phyloP scores from a whole-genome alignment of 1,139 yeast species.

The Debaryomyces coudertii region DNA sequence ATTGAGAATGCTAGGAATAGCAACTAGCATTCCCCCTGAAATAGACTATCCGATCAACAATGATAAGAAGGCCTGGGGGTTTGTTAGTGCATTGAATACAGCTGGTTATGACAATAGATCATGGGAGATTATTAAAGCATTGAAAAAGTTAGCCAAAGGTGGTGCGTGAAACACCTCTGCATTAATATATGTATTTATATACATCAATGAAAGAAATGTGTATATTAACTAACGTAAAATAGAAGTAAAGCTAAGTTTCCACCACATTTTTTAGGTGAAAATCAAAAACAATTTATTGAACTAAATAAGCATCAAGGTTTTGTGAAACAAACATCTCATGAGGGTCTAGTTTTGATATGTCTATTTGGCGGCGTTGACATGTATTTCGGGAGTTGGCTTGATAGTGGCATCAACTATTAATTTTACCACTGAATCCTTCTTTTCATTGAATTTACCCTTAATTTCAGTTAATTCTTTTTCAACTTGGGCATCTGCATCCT shows the following conservation, averaged over 20 bases:
- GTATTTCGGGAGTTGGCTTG: constrained; percentile 79
- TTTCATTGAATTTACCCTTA: constrained; percentile 61
- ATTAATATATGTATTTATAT: not conserved
- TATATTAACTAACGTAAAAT: constrained; percentile 7
- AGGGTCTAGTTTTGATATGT: not conserved
- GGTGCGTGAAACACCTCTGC: constrained; percentile 18
- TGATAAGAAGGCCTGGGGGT: constrained; percentile 83
- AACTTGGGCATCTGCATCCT: constrained; percentile 69
- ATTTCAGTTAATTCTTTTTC: constrained; percentile 64
- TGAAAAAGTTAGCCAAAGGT: constrained; percentile 44
- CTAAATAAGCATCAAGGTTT: not conserved
- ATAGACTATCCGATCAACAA: constrained; percentile 88
- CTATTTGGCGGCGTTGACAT: constrained; percentile 61
- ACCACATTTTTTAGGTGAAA: constrained; percentile 2
- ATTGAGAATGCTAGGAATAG: constrained; percentile 56
- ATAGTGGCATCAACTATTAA: constrained; percentile 79
- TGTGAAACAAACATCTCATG: not conserved
- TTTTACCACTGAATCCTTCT: constrained; percentile 70
- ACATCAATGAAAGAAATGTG: not conserved
- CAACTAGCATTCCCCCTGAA: constrained; percentile 82
- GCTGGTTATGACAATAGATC: constrained; percentile 82
- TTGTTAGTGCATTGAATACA: constrained; percentile 76
- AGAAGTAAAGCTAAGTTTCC: constrained; percentile 7
- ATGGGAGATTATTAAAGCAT: constrained; percentile 60
- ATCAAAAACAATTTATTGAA: constrained; percentile 1